A percentile compares a stretch with the other conserved stretches of the same genome.
Conservation (phyloP, 768 basidiomycete genomes). For the Postia placenta region DNA sequence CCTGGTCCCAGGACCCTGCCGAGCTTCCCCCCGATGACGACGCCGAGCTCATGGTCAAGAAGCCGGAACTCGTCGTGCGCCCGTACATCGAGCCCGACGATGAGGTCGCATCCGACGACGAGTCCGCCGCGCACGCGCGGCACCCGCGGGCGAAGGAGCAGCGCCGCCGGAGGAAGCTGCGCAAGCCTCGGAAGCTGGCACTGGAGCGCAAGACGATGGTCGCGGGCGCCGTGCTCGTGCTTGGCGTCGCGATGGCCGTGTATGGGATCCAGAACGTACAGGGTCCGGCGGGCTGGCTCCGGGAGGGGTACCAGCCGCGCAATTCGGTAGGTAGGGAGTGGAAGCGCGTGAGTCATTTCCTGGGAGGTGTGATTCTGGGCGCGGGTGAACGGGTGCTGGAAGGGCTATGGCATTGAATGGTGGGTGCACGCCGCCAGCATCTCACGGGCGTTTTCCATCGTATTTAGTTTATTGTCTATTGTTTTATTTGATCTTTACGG, state of each 20-base stretch:
- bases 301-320: constrained; percentile 12
- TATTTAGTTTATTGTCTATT: no score
- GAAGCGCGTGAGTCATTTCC: constrained; percentile 14
- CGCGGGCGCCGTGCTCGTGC: constrained; percentile 60
- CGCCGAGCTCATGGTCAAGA: constrained; percentile 55
- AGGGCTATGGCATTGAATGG: constrained; percentile 9
- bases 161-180: constrained; percentile 28
- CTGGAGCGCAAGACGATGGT: constrained; percentile 34
- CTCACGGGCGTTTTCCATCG: no score
- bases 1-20: constrained; percentile 52
- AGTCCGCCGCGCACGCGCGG: constrained; percentile 17
- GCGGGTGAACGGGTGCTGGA: constrained; percentile 20
- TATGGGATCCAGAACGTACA: constrained; percentile 15
- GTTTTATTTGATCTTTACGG: no score
- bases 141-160: constrained; percentile 7
- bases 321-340: constrained; percentile 16
- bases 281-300: constrained; percentile 5
- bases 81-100: constrained; percentile 29
- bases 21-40: constrained; percentile 45
- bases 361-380: constrained; percentile 19
- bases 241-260: constrained; percentile 64
- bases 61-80: constrained; percentile 52
- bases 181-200: constrained; percentile 21
- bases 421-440: no score
- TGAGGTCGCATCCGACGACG: constrained; percentile 25